Evolutionary conservation across 257 asterid species (phyloP).

Genomic region (Solanum chiquidenum): DNA sequence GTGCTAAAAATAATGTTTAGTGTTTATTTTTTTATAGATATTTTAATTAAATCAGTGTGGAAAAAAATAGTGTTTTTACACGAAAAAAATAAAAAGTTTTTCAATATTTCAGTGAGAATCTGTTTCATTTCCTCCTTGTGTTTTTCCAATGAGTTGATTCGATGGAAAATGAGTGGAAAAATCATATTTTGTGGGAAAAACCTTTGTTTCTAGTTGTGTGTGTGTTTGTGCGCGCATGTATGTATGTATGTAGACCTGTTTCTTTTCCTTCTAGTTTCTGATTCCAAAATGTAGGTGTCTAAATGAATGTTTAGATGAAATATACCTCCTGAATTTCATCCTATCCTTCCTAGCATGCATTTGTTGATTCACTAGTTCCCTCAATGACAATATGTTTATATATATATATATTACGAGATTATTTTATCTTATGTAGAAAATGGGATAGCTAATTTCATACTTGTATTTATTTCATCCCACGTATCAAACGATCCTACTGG

Average conservation of each 20-base stretch:
- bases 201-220: background rate
- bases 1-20: background rate
- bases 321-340: too few species aligned
- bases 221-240: too few species aligned
- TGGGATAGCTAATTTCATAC: background rate
- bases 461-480: background rate
- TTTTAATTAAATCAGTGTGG: too few species aligned
- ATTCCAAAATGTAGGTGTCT: too few species aligned
- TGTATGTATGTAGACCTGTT: too few species aligned
- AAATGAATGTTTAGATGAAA: background rate
- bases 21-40: too few species aligned
- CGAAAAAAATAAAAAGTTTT: too few species aligned
- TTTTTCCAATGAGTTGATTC: background rate
- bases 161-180: too few species aligned
- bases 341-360: background rate
- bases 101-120: background rate
- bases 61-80: too few species aligned
- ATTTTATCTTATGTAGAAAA: background rate
- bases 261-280: too few species aligned
- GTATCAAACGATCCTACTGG: background rate
- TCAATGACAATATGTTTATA: background rate
- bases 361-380: background rate
- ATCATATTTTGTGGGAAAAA: too few species aligned
- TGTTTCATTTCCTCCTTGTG: fast-evolving
- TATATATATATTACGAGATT: too few species aligned